Conservation (phyloP, 2,329 filamentous ascomycete genomes). For the Exophiala spinifera region DNA sequence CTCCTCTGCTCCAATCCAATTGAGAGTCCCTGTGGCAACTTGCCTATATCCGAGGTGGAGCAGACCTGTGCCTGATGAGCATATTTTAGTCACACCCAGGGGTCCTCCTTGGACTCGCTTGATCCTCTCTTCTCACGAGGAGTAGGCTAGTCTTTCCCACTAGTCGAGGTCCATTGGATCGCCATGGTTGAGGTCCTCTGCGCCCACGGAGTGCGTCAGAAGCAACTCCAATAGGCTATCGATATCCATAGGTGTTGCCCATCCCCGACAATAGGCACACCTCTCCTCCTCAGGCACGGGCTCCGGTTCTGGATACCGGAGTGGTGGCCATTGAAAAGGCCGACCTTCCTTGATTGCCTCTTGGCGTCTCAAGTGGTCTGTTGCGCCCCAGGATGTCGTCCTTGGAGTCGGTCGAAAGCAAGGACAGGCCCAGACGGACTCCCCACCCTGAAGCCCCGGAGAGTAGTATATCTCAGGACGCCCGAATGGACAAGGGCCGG, state of each 20-base stretch:
- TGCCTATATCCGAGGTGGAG: too few relatives aligned
- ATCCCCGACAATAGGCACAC: slow-evolving; percentile 2
- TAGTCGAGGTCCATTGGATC: neutral
- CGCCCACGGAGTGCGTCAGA: neutral
- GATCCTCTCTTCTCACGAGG: neutral
- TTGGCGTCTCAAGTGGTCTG: neutral
- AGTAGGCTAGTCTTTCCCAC: too few relatives aligned
- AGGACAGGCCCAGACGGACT: neutral
- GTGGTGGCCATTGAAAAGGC: slow-evolving; percentile 2
- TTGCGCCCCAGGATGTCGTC: neutral
- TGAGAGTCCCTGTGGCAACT: too few relatives aligned
- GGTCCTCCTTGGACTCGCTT: too few relatives aligned
- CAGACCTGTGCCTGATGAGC: too few relatives aligned
- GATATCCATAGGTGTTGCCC: slow-evolving; percentile 3
- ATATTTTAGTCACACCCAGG: too few relatives aligned
- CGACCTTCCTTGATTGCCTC: neutral
- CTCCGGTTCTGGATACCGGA: neutral
- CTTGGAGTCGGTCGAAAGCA: neutral
- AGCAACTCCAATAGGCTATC: neutral
- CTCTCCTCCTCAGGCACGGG: neutral
- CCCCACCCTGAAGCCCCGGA: neutral
- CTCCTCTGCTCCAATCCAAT: too few relatives aligned
- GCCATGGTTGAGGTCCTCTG: neutral
- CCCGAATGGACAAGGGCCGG: neutral
- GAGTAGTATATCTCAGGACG: neutral